Evolutionary conservation across 2,329 filamentous ascomycete genomes (phyloP).

Genomic region (Botrytis squamosa): DNA sequence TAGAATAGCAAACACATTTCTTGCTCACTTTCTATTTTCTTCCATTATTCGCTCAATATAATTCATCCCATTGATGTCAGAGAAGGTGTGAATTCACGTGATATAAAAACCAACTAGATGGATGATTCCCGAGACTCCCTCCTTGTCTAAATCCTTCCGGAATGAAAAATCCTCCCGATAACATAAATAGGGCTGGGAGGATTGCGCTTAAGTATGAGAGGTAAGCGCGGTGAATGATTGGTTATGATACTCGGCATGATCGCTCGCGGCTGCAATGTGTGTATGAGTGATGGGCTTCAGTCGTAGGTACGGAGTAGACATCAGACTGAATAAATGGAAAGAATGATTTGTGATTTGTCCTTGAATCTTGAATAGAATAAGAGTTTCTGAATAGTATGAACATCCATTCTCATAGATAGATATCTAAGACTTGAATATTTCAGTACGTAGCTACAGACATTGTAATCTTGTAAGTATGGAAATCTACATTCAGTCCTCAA

Average conservation of each 20-base stretch:
- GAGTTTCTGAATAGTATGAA: neutral
- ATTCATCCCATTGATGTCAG: neutral
- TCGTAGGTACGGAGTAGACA: neutral
- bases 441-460: neutral
- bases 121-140: neutral
- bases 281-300: neutral
- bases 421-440: no score
- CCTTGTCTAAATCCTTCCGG: constrained; percentile 1
- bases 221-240: neutral
- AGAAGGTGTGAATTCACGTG: neutral
- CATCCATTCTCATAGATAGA: no score
- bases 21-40: neutral
- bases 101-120: no score
- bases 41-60: neutral
- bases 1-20: neutral
- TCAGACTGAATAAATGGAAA: neutral
- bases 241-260: neutral
- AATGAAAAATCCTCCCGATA: constrained; percentile 1
- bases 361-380: neutral
- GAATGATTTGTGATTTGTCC: neutral
- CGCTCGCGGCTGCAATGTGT: neutral
- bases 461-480: neutral
- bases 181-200: neutral
- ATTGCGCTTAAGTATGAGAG: neutral
- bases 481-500: neutral